Conservation (phyloP, 1,284 basidiomycete genomes). For the Microbotryum violaceum region DNA sequence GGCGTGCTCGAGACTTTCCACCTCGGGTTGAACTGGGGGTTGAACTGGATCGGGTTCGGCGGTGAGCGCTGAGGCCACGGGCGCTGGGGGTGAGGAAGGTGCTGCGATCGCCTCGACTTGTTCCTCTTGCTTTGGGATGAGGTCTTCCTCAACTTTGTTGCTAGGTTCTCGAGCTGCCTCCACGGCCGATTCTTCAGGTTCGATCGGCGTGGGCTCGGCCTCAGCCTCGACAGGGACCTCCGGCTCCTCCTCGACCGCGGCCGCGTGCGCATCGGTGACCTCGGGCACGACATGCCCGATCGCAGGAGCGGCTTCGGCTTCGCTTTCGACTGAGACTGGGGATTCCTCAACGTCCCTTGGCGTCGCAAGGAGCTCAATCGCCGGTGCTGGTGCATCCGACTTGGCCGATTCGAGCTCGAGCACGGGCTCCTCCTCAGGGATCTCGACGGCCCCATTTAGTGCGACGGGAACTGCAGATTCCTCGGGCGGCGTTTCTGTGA, state of each 20-base stretch:
- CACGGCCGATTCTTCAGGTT: not conserved
- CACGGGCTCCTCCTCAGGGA: no score
- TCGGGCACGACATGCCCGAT: not conserved
- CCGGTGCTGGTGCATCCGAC: no score
- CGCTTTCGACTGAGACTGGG: not conserved
- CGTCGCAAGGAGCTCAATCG: no score
- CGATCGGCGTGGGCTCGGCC: not conserved
- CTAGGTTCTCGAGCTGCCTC: not conserved
- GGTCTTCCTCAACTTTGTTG: not conserved
- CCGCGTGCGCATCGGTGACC: not conserved
- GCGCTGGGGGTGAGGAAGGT: not conserved
- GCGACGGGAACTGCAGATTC: no score
- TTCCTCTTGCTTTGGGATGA: not conserved
- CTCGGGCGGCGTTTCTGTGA: not conserved
- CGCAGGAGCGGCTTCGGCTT: not conserved
- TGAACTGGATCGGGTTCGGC: no score
- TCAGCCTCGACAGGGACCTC: not conserved
- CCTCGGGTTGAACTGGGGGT: no score
- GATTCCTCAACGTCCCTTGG: no score
- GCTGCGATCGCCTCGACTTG: not conserved
- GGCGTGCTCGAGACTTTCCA: no score
- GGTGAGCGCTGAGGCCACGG: no score
- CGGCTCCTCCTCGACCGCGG: not conserved
- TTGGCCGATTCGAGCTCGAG: no score
- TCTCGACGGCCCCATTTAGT: no score